Evolutionary conservation across 257 asterid species (phyloP).

Genomic region (Ocimum tenuiflorum): DNA sequence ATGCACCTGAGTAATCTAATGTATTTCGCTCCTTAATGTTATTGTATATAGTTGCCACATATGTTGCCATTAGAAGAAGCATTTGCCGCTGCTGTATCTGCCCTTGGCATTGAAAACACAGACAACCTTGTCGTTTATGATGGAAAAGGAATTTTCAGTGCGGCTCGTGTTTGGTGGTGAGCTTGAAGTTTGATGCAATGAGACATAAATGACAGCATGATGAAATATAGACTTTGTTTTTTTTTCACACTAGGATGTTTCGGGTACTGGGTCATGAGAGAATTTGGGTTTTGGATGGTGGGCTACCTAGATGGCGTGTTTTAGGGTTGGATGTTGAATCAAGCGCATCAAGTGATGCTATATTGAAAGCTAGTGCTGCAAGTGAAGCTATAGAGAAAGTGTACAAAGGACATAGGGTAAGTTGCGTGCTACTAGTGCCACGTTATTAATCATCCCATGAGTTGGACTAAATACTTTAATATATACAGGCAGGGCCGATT

Average conservation of each 20-base stretch:
- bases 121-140: conserved; percentile 87
- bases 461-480: background rate
- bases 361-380: conserved; percentile 66
- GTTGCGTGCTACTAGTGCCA: background rate
- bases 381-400: conserved; percentile 4
- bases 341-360: conserved; percentile 71
- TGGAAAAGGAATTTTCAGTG: conserved; percentile 97
- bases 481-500: conserved; percentile 58
- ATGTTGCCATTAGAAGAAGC: conserved; percentile 98
- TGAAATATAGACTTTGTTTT: background rate
- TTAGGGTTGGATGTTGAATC: conserved; percentile 58
- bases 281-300: conserved; percentile 51
- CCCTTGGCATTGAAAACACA: conserved; percentile 90
- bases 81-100: conserved; percentile 96
- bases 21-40: background rate
- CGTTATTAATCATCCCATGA: background rate
- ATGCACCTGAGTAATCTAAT: background rate
- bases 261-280: conserved; percentile 79
- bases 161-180: conserved; percentile 82
- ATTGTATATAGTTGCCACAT: conserved; percentile 76
- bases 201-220: background rate
- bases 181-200: background rate
- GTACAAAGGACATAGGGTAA: conserved; percentile 44
- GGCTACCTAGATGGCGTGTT: conserved; percentile 75
- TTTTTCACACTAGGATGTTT: conserved; percentile 64